Base-by-base conservation (phyloP, 2,329 filamentous ascomycete species). In the Shiraia sp. region DNA sequence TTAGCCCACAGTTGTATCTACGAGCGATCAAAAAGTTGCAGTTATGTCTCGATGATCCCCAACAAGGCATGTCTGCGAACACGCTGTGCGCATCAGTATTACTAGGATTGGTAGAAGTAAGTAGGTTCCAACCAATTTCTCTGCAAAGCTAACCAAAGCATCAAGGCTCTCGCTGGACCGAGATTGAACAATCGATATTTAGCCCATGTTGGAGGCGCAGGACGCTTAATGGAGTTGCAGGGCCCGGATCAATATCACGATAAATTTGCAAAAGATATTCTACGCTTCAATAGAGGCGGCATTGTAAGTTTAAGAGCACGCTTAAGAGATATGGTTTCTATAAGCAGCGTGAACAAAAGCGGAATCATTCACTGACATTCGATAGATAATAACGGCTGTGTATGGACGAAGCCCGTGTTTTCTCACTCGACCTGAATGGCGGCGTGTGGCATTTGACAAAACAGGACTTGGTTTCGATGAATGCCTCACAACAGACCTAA, bases 61-160 rank as follows among this genome's bases (percentile, higher is more conserved):
- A 45, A n/a, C 37, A 65, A 28, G 59, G 61, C 9, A 52, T 61
- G 46, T 68, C 63, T 4, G 51, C 63, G 1, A 65, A 66, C 35
- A 68, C 64, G 4, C 58, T 68, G 6, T 65, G 64, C 39, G 64
- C 64, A 31, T 59, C 61, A 5, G 53, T 68, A 23, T 49, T 66
- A 2, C 48, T 68, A 6, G 57, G 63, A 5, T 31, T 68, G 10
- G 63, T 68, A 12, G 64, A 68, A 43, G 63, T 66, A 41, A 34
- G 43, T 38, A 13, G 5, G 16, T 12, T 31, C 7, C 2, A 14
- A n/a, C 15, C 14, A 4, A 10, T 43, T 28, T 22, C 32, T 17
- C 42, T 13, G 19, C 10, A 32, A 7, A 36, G 7, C 5, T 12
- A 7, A 16, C 12, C 8, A 12, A 23, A 22, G 16, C 10, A 33